A percentile compares a stretch with the other conserved stretches of the same genome.
phyloP scores from a whole-genome alignment of 768 basidiomycete genomes.

The Collybiopsis luxurians region DNA sequence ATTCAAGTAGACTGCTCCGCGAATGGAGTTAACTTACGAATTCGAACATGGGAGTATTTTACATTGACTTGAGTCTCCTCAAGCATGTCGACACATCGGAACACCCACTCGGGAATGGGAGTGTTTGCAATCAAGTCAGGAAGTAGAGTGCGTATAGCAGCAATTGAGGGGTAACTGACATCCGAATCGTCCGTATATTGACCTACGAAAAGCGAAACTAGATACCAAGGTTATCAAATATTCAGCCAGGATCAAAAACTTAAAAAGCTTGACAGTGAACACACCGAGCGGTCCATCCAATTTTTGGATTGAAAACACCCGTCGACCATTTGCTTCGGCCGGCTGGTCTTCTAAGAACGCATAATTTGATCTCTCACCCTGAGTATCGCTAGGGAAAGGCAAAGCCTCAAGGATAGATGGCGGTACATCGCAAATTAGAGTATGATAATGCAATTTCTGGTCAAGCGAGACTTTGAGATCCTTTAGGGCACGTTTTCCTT shows the following conservation, averaged over 20 bases:
- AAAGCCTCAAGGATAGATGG: slow-evolving; percentile 7
- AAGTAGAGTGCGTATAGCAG: slow-evolving; percentile 12
- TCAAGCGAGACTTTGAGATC: slow-evolving; percentile 12
- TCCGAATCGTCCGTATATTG: background rate
- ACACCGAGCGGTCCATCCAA: slow-evolving; percentile 1
- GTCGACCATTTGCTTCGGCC: slow-evolving; percentile 1
- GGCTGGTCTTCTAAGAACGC: slow-evolving; percentile 4
- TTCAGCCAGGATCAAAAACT: no score
- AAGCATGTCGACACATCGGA: slow-evolving; percentile 13
- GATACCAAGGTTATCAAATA: slow-evolving; percentile 9
- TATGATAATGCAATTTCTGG: slow-evolving; percentile 18
- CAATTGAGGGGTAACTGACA: slow-evolving; percentile 12
- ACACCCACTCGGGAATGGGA: slow-evolving; percentile 15
- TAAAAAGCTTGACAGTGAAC: background rate
- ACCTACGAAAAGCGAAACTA: background rate
- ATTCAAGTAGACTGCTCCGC: background rate
- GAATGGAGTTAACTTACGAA: background rate
- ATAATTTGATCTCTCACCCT: slow-evolving; percentile 3
- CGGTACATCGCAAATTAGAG: slow-evolving; percentile 11
- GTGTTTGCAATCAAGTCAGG: background rate
- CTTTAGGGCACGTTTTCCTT: background rate
- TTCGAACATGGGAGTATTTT: background rate
- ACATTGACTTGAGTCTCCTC: background rate
- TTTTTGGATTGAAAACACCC: background rate
- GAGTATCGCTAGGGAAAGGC: slow-evolving; percentile 9